Evolutionary conservation across 2,329 filamentous ascomycete genomes (phyloP).

Genomic region (Penicillium sp.): DNA sequence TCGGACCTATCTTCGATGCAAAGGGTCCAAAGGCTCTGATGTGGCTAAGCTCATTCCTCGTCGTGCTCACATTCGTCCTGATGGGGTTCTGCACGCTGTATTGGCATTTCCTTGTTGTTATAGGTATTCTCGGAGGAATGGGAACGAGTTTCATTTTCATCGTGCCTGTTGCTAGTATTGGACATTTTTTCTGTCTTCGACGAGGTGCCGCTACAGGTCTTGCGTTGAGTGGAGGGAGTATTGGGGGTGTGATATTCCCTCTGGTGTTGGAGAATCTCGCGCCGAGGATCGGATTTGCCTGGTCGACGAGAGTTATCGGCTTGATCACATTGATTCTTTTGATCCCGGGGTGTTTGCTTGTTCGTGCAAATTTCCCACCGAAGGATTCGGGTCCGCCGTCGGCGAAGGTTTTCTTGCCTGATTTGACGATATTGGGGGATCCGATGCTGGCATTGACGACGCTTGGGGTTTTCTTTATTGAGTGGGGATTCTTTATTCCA

Average conservation of each 20-base stretch:
- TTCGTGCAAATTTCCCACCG: slow-evolving; percentile 10
- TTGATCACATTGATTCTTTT: slow-evolving; percentile 15
- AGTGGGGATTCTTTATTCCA: slow-evolving; percentile 38
- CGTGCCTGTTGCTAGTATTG: slow-evolving; percentile 17
- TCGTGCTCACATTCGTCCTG: slow-evolving; percentile 33
- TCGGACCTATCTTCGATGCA: slow-evolving; percentile 40
- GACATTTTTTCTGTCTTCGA: slow-evolving; percentile 14
- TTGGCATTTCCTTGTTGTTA: slow-evolving; percentile 19
- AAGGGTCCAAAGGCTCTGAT: slow-evolving; percentile 28
- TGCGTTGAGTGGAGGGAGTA: slow-evolving; percentile 15
- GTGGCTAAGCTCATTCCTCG: slow-evolving; percentile 17
- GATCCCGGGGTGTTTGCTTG: slow-evolving; percentile 13
- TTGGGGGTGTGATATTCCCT: slow-evolving; percentile 21
- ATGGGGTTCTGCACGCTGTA: slow-evolving; percentile 16
- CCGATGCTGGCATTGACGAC: slow-evolving; percentile 24
- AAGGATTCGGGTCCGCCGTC: slow-evolving; percentile 10
- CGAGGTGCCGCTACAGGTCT: slow-evolving; percentile 17
- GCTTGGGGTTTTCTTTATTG: slow-evolving; percentile 33
- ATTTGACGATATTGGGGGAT: slow-evolving; percentile 14
- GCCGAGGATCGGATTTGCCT: slow-evolving; percentile 16
- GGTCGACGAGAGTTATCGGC: slow-evolving; percentile 16
- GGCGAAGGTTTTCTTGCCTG: slow-evolving; percentile 14
- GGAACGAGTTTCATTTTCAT: slow-evolving; percentile 20
- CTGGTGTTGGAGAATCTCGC: slow-evolving; percentile 15
- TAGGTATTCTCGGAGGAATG: slow-evolving; percentile 14